These are phyloP conservation scores for Funneliformis mosseae DNA, from an alignment of 192 early-diverging fungal genomes.

Conservation along the genomic window DNA sequence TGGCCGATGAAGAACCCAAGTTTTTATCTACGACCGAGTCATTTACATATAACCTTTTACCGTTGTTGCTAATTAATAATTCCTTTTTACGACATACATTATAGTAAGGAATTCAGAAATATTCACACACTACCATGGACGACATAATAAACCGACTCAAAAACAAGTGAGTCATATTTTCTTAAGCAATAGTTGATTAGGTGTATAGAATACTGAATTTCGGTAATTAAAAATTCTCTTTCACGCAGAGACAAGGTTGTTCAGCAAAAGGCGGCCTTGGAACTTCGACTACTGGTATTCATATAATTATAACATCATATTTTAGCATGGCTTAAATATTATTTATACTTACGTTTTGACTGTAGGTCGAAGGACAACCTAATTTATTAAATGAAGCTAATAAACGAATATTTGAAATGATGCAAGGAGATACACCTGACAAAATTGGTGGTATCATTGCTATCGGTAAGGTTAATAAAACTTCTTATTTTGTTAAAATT, in stretches of 20 bases:
- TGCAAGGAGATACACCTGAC: constrained; percentile 31
- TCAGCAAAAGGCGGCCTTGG: constrained; percentile 23
- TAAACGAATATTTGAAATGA: constrained; percentile 35
- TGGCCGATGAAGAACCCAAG: too few species aligned
- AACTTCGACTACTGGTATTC: constrained; percentile 21
- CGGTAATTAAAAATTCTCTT: background rate
- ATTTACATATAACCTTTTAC: too few species aligned
- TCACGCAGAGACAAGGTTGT: constrained; percentile 2
- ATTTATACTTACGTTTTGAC: background rate
- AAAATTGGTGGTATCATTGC: constrained; percentile 31
- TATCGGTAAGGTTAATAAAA: background rate
- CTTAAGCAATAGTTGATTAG: background rate
- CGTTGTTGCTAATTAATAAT: too few species aligned
- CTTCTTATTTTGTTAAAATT: background rate
- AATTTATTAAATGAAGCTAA: constrained; percentile 35
- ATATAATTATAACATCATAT: background rate
- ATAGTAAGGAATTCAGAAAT: background rate
- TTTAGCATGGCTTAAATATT: background rate
- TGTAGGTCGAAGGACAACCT: constrained; percentile 31
- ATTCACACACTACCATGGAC: constrained; percentile 1
- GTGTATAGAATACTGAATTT: background rate
- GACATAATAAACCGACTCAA: constrained; percentile 18
- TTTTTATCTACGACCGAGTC: too few species aligned
- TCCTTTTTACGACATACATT: too few species aligned
- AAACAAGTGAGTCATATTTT: constrained; percentile 7